Evolutionary conservation across 768 basidiomycete genomes (phyloP).

Genomic region (Lanmaoa rubissima): DNA sequence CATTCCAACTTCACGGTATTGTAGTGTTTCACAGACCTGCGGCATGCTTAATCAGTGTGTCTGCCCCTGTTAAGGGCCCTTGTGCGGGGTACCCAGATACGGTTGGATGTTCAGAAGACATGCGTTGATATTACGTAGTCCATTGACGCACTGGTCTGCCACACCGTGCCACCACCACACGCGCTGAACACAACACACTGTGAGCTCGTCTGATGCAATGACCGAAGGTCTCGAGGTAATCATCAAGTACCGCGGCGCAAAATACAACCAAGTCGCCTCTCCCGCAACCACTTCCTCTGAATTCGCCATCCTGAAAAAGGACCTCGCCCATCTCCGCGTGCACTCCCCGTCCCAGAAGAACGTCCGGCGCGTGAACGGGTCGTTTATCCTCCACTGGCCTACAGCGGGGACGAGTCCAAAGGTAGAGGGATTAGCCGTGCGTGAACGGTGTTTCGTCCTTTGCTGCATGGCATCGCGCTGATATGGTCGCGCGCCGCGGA

Average conservation of each 20-base stretch:
- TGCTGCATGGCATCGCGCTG: neutral
- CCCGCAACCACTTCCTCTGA: slow-evolving; percentile 13
- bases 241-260: slow-evolving; percentile 24
- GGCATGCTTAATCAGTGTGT: too few relatives aligned
- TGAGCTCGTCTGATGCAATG: slow-evolving; percentile 9
- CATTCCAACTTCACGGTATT: too few relatives aligned
- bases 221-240: slow-evolving; percentile 25
- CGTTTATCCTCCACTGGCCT: slow-evolving; percentile 30
- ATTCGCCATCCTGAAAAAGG: slow-evolving; percentile 25
- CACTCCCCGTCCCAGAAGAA: slow-evolving; percentile 30
- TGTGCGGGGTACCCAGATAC: too few relatives aligned
- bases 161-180: too few relatives aligned
- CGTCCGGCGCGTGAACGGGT: slow-evolving; percentile 17
- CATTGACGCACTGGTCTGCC: too few relatives aligned
- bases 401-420: slow-evolving; percentile 3
- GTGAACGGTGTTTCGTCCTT: neutral
- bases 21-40: too few relatives aligned
- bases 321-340: slow-evolving; percentile 31
- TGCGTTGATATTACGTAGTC: too few relatives aligned
- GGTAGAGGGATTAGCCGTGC: slow-evolving; percentile 3
- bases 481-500: neutral
- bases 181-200: neutral
- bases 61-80: too few relatives aligned
- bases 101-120: too few relatives aligned
- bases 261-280: slow-evolving; percentile 13